These are phyloP conservation scores for Alternaria metachromatica DNA, from an alignment of 2,329 filamentous ascomycete species.

Conservation along the genomic window DNA sequence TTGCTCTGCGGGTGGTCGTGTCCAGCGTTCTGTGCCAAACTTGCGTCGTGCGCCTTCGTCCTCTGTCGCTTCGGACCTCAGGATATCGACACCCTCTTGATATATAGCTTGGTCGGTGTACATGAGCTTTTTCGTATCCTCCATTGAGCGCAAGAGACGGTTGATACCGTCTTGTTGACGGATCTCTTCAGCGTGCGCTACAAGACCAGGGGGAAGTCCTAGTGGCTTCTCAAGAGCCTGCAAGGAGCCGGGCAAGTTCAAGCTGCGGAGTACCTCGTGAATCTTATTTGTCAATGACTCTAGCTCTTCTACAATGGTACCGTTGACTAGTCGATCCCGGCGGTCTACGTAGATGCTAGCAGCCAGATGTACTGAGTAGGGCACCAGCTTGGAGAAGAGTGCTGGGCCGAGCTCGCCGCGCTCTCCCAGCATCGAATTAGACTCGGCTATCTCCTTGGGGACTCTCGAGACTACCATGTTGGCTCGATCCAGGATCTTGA, in stretches of 20 bases:
- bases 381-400: constrained; percentile 88
- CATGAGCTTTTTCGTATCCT: constrained; percentile 90
- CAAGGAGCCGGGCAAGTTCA: constrained; percentile 89
- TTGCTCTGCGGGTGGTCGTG: constrained; percentile 69
- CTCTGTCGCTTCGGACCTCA: constrained; percentile 82
- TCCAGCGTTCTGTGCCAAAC: constrained; percentile 89
- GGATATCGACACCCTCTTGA: constrained; percentile 78
- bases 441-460: constrained; percentile 81
- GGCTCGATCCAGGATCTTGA: constrained; percentile 83
- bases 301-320: constrained; percentile 82
- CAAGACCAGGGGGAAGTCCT: constrained; percentile 81
- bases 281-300: constrained; percentile 81
- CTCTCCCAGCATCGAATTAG: constrained; percentile 80
- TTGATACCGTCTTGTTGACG: constrained; percentile 87
- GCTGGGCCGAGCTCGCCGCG: constrained; percentile 81
- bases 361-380: constrained; percentile 93
- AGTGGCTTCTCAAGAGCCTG: constrained; percentile 95
- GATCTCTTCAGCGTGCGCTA: constrained; percentile 92
- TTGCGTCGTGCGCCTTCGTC: constrained; percentile 77
- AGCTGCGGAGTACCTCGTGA: constrained; percentile 77
- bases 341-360: constrained; percentile 95
- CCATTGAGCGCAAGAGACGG: constrained; percentile 77
- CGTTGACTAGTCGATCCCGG: constrained; percentile 87
- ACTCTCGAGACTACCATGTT: constrained; percentile 84
- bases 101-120: constrained; percentile 78